These are phyloP conservation scores for Mycothermus thermophilus DNA, from an alignment of 495 filamentous ascomycete genomes.

Conservation along the genomic window DNA sequence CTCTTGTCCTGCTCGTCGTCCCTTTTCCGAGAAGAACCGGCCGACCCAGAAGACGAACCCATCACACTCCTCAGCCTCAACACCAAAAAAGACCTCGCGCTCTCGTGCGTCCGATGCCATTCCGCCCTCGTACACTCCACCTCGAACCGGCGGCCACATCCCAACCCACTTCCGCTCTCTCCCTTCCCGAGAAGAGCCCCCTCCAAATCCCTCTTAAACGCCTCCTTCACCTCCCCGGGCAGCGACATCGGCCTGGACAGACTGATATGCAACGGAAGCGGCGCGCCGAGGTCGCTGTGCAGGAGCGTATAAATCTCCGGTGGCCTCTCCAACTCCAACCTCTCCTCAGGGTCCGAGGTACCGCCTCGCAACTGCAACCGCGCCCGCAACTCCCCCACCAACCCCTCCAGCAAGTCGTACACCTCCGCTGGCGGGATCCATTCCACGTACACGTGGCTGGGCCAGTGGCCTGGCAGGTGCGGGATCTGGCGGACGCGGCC, in stretches of 20 bases:
- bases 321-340: not conserved
- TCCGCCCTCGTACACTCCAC: conserved; percentile 16
- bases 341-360: no score
- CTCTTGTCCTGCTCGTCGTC: no score
- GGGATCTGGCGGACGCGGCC: conserved; percentile 70
- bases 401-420: conserved; percentile 34
- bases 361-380: not conserved
- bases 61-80: conserved; percentile 40
- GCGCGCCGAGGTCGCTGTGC: conserved; percentile 57
- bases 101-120: conserved; percentile 42
- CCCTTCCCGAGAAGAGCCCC: conserved; percentile 14
- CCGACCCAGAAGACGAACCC: no score
- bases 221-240: conserved; percentile 46
- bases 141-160: conserved; percentile 23
- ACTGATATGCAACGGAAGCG: conserved; percentile 80
- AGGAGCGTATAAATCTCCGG: conserved; percentile 48
- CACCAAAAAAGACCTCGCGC: conserved; percentile 77
- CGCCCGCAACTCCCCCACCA: conserved; percentile 33
- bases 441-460: conserved; percentile 83
- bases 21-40: no score
- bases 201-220: conserved; percentile 40
- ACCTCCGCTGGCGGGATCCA: conserved; percentile 59
- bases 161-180: no score
- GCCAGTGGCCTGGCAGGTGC: conserved; percentile 84
- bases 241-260: conserved; percentile 65